Evolutionary conservation across 345 rosid species (phyloP).

Genomic region (Turritis glabra): DNA sequence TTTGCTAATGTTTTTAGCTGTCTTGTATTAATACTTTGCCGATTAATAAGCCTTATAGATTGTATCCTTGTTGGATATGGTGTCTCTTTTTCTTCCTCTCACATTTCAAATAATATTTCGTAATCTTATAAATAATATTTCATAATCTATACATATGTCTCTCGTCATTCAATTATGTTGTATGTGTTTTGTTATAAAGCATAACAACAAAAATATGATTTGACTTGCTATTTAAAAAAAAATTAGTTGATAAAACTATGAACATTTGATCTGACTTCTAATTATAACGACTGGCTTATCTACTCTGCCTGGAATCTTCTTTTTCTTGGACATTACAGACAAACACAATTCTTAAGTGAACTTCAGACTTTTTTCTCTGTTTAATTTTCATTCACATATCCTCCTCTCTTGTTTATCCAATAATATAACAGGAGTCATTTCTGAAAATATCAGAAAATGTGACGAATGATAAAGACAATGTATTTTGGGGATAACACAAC

Average conservation of each 20-base stretch:
- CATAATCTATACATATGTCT: no score
- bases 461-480: no score
- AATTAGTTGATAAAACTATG: background rate
- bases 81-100: no score
- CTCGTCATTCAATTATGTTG: background rate
- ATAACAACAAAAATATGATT: constrained; percentile 4
- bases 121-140: no score
- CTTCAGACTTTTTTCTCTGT: background rate
- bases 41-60: background rate
- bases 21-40: background rate
- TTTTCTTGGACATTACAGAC: background rate
- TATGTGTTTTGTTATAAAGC: background rate
- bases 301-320: background rate
- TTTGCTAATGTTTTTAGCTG: background rate
- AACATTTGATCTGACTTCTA: background rate
- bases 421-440: background rate
- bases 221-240: background rate
- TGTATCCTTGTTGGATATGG: background rate
- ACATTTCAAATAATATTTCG: background rate
- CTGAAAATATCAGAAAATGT: background rate
- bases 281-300: background rate
- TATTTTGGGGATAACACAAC: no score
- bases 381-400: background rate
- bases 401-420: background rate
- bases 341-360: background rate